phyloP scores from a whole-genome alignment of 202 grass and related monocot genomes.

The Musa balbisiana region DNA sequence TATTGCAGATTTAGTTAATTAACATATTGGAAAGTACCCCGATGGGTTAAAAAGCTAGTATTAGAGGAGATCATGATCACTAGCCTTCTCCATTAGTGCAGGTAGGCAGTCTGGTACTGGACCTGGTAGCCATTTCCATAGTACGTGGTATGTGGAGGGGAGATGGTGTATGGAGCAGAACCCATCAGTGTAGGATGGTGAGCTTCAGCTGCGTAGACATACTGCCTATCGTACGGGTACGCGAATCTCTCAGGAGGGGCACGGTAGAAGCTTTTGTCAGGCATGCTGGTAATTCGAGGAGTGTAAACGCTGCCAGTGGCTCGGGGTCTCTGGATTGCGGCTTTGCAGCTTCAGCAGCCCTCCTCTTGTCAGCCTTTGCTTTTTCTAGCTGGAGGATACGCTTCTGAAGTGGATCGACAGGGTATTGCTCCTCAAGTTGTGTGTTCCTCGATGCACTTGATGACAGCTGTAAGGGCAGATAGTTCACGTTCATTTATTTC shows the following conservation, averaged over 20 bases:
- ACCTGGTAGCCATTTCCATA: conserved; percentile 82
- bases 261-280: conserved; percentile 83
- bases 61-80: conserved; percentile 36
- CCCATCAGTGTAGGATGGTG: conserved; percentile 55
- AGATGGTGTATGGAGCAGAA: conserved; percentile 46
- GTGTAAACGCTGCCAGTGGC: conserved; percentile 51
- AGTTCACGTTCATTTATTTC: conserved; percentile 72
- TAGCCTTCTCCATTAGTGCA: conserved; percentile 69
- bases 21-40: neutral
- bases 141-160: conserved; percentile 53
- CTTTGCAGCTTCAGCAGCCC: conserved; percentile 72
- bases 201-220: conserved; percentile 51
- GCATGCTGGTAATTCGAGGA: conserved; percentile 39
- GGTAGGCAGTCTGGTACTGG: conserved; percentile 75
- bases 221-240: conserved; percentile 52
- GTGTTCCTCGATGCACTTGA: conserved; percentile 91
- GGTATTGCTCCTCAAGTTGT: conserved; percentile 65
- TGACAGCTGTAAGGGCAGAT: conserved; percentile 65
- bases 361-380: conserved; percentile 94
- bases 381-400: conserved; percentile 77
- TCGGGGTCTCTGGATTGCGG: conserved; percentile 76
- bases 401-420: conserved; percentile 49
- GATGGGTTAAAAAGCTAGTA: conserved; percentile 43
- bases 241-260: conserved; percentile 47
- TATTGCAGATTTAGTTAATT: conserved; percentile 5